phyloP scores from a whole-genome alignment of 2,329 filamentous ascomycete species.

The Nothophoma quercina region DNA sequence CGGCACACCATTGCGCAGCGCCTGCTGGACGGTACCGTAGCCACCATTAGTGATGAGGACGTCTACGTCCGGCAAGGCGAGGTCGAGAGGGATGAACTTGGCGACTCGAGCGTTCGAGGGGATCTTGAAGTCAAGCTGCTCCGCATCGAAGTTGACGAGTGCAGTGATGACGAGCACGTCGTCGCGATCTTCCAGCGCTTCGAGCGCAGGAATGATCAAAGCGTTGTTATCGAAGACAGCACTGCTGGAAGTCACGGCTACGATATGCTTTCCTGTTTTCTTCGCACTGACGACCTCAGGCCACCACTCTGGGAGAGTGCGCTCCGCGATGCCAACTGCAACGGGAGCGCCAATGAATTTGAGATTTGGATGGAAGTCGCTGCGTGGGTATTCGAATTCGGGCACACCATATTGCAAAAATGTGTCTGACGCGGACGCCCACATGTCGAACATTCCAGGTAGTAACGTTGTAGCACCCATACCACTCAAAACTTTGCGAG shows the following conservation, averaged over 20 bases:
- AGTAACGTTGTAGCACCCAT: slow-evolving; percentile 6
- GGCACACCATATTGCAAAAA: slow-evolving; percentile 48
- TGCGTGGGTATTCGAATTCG: slow-evolving; percentile 44
- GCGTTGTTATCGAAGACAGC: slow-evolving; percentile 49
- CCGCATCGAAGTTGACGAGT: slow-evolving; percentile 37
- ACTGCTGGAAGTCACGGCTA: slow-evolving; percentile 59
- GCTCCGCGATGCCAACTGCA: slow-evolving; percentile 11
- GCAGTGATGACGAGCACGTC: slow-evolving; percentile 52
- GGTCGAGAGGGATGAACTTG: slow-evolving; percentile 60
- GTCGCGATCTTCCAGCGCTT: slow-evolving; percentile 50
- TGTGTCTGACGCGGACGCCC: slow-evolving; percentile 24
- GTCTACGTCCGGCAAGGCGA: slow-evolving; percentile 45
- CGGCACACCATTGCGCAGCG: slow-evolving; percentile 56
- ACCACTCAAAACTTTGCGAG: slow-evolving; percentile 14
- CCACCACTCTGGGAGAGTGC: slow-evolving; percentile 56
- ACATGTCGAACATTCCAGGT: slow-evolving; percentile 29
- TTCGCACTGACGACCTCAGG: slow-evolving; percentile 48
- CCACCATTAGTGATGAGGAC: slow-evolving; percentile 59
- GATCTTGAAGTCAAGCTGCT: slow-evolving; percentile 26
- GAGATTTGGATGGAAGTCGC: slow-evolving; percentile 50
- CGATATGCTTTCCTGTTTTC: slow-evolving; percentile 49
- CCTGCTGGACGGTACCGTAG: slow-evolving; percentile 58
- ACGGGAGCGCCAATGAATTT: slow-evolving; percentile 52
- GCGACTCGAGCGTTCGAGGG: slow-evolving; percentile 54
- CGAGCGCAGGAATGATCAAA: slow-evolving; percentile 56